Evolutionary conservation across 78 protist species (phyloP).

Genomic region (Dictyostelium intermedium): DNA sequence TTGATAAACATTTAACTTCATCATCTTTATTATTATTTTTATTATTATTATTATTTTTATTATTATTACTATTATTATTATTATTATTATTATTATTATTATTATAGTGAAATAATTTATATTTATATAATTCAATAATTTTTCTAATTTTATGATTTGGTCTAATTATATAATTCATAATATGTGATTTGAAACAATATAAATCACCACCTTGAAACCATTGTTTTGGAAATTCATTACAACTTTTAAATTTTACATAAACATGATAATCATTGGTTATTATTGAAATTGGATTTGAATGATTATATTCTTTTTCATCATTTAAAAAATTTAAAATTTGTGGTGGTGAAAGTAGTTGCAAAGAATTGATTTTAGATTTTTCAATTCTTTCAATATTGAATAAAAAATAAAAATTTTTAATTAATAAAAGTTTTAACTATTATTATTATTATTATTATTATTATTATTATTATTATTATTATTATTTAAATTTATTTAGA

Average conservation of each 20-base stretch:
- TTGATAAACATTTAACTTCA: not conserved
- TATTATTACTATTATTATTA: not conserved
- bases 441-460: too few species aligned
- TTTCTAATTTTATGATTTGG: conserved; percentile 7
- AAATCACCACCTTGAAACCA: not conserved
- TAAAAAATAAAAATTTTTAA: not conserved
- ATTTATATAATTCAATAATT: not conserved
- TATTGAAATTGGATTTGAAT: not conserved
- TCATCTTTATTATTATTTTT: not conserved
- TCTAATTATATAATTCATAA: not conserved
- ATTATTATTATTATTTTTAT: not conserved
- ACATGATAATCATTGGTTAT: not conserved
- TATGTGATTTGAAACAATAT: not conserved
- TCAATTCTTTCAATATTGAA: not conserved
- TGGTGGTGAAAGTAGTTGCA: not conserved
- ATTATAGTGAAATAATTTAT: not conserved
- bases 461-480: too few species aligned
- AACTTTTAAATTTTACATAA: not conserved
- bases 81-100: not conserved
- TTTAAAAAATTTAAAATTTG: not conserved
- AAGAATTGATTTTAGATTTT: too few species aligned
- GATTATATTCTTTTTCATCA: not conserved
- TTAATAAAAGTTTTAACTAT: not conserved
- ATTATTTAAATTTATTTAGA: too few species aligned
- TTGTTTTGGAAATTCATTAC: not conserved